Percentiles rank a stretch among this genome's conserved stretches.
These are phyloP conservation scores for Penicillium sp. DNA, from an alignment of 2,329 filamentous ascomycete genomes.

Conservation along the genomic window DNA sequence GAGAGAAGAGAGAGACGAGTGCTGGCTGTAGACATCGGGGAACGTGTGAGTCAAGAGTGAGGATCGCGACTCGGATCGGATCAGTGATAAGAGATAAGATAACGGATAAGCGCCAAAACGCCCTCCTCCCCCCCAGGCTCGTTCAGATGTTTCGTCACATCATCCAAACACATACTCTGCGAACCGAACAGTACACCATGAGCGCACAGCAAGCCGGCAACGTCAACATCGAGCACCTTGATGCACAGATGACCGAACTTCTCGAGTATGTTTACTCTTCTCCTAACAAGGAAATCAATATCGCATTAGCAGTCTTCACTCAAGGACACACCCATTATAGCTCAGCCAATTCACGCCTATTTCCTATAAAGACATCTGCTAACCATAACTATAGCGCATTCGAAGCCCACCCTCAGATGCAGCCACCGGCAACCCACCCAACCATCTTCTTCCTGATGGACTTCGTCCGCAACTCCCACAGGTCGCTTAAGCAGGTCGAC, in stretches of 20 bases:
- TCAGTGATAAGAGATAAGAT: constrained; percentile 13
- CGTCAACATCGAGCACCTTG: constrained; percentile 18
- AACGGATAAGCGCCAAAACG: constrained; percentile 6
- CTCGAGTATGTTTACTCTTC: constrained; percentile 16
- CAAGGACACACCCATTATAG: not conserved
- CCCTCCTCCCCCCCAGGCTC: not conserved
- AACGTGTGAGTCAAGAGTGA: constrained; percentile 1
- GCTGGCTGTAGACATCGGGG: not conserved
- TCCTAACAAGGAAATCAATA: not conserved
- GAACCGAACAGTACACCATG: constrained; percentile 9
- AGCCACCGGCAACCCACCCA: constrained; percentile 29
- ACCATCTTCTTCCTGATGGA: constrained; percentile 57
- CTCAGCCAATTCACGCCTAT: too few species aligned
- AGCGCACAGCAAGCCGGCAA: constrained; percentile 7
- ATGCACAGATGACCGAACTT: constrained; percentile 26
- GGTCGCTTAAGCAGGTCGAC: constrained; percentile 25
- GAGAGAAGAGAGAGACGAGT: not conserved
- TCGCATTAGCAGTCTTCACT: not conserved
- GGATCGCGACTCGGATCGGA: not conserved
- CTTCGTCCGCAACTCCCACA: constrained; percentile 69
- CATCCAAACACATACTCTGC: constrained; percentile 10
- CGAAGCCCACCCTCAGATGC: constrained; percentile 32
- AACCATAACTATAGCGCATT: constrained; percentile 23
- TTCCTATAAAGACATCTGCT: constrained; percentile 1
- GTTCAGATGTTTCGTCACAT: constrained; percentile 10